A percentile compares a stretch with the other conserved stretches of the same genome.
Evolutionary conservation across 768 basidiomycete species (phyloP).

Genomic region (Gloeopeniophorella convolvens): DNA sequence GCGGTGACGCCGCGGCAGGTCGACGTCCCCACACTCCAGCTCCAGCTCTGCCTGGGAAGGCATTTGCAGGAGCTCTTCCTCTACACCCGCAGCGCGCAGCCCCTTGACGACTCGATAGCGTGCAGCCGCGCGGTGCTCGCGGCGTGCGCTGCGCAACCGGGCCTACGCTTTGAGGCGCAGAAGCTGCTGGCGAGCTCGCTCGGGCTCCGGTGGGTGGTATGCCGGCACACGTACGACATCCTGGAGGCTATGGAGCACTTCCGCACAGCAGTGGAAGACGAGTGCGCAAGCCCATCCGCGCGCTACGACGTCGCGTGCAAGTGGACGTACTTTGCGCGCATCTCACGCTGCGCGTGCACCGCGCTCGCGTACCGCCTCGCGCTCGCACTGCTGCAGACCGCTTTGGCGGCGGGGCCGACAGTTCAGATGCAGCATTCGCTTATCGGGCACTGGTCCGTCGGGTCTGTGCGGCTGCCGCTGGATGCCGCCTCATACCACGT

Average conservation of each 20-base stretch:
- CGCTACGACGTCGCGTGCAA: conserved; percentile 1
- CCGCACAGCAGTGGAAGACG: not conserved
- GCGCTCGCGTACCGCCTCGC: not conserved
- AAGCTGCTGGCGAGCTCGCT: not conserved
- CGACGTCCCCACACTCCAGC: not conserved
- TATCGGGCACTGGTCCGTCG: not conserved
- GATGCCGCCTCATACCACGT: not conserved
- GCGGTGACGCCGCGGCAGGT: conserved; percentile 1
- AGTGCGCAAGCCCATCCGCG: not conserved
- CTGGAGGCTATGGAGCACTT: conserved; percentile 1
- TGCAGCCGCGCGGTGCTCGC: conserved; percentile 1
- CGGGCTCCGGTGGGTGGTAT: not conserved
- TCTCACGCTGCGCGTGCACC: not conserved
- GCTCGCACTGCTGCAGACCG: not conserved
- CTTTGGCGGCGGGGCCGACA: not conserved
- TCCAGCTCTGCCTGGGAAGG: conserved; percentile 1
- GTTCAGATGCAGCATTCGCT: conserved; percentile 3
- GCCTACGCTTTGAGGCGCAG: conserved; percentile 3
- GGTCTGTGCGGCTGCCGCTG: not conserved
- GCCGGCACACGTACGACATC: not conserved
- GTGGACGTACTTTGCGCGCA: not conserved
- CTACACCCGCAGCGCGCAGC: not conserved
- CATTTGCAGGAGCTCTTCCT: not conserved
- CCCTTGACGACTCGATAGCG: not conserved
- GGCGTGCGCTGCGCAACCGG: not conserved